phyloP scores from a whole-genome alignment of 208 protist genomes.

The Acanthamoeba sp. region DNA sequence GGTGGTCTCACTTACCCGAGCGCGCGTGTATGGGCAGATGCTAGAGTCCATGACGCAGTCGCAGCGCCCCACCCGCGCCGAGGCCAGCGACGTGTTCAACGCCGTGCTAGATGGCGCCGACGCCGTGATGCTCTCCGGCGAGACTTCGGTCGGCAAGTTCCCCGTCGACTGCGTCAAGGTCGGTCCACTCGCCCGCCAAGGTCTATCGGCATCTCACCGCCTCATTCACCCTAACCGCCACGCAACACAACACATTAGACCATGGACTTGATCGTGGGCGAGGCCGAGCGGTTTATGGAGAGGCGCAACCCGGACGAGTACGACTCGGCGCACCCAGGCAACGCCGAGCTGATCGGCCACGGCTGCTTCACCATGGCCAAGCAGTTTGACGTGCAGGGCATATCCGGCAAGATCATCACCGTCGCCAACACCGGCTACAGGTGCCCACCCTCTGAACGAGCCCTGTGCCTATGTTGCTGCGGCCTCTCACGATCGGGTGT shows the following conservation, averaged over 20 bases:
- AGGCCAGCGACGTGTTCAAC: conserved; percentile 98
- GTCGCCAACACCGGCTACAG: conserved; percentile 40
- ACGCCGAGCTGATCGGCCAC: conserved; percentile 61
- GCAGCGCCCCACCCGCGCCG: conserved; percentile 98
- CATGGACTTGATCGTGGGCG: conserved; percentile 49
- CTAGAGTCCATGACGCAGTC: conserved; percentile 97
- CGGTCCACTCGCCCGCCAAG: background rate
- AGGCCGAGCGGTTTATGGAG: conserved; percentile 32
- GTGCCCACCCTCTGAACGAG: background rate
- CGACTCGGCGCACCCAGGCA: conserved; percentile 7
- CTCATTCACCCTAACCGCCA: background rate
- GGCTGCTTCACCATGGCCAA: conserved; percentile 67
- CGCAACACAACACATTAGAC: background rate
- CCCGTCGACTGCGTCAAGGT: conserved; percentile 94
- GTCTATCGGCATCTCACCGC: too few species aligned
- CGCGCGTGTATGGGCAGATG: conserved; percentile 93
- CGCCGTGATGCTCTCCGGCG: conserved; percentile 98
- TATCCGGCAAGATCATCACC: conserved; percentile 66
- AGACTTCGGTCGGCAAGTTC: conserved; percentile 98
- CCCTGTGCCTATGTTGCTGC: background rate
- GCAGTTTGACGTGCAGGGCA: conserved; percentile 14
- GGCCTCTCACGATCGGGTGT: background rate
- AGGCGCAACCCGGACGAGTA: conserved; percentile 63
- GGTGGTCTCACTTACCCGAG: background rate
- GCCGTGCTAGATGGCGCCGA: conserved; percentile 99